phyloP scores from a whole-genome alignment of 2,329 filamentous ascomycete genomes.

The Talaromyces sp. region DNA sequence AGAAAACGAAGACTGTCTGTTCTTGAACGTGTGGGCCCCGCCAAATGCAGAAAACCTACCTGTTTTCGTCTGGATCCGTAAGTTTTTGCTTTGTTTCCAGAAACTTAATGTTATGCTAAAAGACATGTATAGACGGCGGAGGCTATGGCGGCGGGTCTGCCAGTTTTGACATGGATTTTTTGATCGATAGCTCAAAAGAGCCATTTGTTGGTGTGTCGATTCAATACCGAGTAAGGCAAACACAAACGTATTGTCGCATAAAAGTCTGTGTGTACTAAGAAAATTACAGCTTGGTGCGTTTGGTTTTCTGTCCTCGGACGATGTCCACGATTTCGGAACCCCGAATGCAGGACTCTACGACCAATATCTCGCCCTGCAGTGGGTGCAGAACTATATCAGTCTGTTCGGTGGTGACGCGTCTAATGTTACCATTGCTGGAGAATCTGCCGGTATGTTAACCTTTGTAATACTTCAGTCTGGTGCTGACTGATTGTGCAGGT shows the following conservation, averaged over 20 bases:
- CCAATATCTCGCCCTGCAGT: slow-evolving; percentile 53
- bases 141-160: slow-evolving; percentile 36
- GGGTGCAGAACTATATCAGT: slow-evolving; percentile 52
- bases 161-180: slow-evolving; percentile 26
- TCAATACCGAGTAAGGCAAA: slow-evolving; percentile 42
- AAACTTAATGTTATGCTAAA: neutral
- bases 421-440: slow-evolving; percentile 47
- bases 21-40: slow-evolving; percentile 30
- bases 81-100: slow-evolving; percentile 11
- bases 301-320: slow-evolving; percentile 40
- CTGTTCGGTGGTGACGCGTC: slow-evolving; percentile 51
- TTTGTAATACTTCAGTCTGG: neutral
- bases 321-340: slow-evolving; percentile 31
- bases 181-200: slow-evolving; percentile 44
- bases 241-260: too few species aligned
- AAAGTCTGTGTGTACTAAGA: neutral
- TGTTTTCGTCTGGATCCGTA: slow-evolving; percentile 25
- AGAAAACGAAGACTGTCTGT: slow-evolving; percentile 26
- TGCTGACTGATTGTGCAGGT: slow-evolving; percentile 17
- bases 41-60: slow-evolving; percentile 20
- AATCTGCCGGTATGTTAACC: slow-evolving; percentile 38
- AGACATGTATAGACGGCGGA: slow-evolving; percentile 17
- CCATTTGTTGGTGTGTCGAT: slow-evolving; percentile 45
- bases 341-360: slow-evolving; percentile 50
- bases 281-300: slow-evolving; percentile 25